Conservation (phyloP, 495 filamentous ascomycete species). For the Penicillium herquei region DNA sequence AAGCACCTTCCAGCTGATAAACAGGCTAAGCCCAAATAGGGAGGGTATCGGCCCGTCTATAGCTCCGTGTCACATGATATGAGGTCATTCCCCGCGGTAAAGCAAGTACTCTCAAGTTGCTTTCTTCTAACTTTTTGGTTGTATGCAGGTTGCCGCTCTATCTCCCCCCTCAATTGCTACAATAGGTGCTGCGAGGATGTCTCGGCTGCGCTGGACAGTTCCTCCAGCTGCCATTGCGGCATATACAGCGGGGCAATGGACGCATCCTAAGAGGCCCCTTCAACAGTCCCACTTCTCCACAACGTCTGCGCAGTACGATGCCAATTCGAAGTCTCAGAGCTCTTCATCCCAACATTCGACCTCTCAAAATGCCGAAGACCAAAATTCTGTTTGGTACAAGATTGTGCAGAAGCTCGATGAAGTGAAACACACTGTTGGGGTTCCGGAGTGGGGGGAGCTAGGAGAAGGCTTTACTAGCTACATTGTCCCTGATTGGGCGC, state of each 20-base stretch:
- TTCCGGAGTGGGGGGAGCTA: conserved; percentile 59
- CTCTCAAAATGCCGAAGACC: conserved; percentile 4
- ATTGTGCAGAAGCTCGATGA: conserved; percentile 58
- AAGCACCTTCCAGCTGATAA: background rate
- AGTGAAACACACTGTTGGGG: conserved; percentile 50
- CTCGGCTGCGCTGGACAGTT: conserved; percentile 38
- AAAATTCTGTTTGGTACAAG: conserved; percentile 54
- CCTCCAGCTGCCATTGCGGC: conserved; percentile 39
- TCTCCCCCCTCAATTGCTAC: conserved; percentile 49
- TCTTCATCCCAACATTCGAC: background rate
- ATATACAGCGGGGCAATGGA: conserved; percentile 28
- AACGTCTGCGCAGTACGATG: conserved; percentile 8
- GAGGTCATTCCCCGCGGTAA: conserved; percentile 26
- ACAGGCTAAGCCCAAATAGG: conserved; percentile 24
- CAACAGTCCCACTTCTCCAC: conserved; percentile 28
- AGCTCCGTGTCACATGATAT: conserved; percentile 22
- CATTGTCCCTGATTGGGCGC: conserved; percentile 80
- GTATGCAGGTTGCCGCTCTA: conserved; percentile 48
- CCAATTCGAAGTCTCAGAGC: conserved; percentile 13
- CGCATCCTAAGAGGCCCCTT: conserved; percentile 20
- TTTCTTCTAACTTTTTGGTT: conserved; percentile 9
- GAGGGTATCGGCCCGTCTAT: conserved; percentile 20
- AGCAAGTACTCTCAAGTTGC: background rate
- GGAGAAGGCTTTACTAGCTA: conserved; percentile 64
- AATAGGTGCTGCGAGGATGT: conserved; percentile 33